Conservation (phyloP, 768 basidiomycete species). For the Tylopilus rubrobrunneus region DNA sequence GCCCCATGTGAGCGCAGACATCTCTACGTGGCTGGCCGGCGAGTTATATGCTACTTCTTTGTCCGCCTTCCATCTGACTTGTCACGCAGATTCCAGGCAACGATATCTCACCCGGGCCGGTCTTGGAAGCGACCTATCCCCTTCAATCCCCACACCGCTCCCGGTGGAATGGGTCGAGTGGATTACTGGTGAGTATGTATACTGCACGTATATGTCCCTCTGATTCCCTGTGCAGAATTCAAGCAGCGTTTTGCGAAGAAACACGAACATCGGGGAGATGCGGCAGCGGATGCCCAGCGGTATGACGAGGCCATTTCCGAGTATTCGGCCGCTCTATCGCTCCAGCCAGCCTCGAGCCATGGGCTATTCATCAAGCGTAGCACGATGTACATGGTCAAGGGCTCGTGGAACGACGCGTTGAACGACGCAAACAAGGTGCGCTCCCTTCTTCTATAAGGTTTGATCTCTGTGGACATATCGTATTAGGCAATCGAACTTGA, state of each 20-base stretch:
- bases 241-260: not conserved
- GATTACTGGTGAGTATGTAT: not conserved
- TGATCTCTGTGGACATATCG: not conserved
- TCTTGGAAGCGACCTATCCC: not conserved
- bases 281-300: not conserved
- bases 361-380: conserved; percentile 9
- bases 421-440: conserved; percentile 9
- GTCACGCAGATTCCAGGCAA: not conserved
- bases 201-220: too few relatives aligned
- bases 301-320: conserved; percentile 1
- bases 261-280: not conserved
- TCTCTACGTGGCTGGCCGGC: too few relatives aligned
- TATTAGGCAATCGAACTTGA: conserved; percentile 9
- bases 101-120: not conserved
- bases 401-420: conserved; percentile 1
- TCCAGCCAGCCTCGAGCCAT: conserved; percentile 2
- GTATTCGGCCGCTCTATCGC: conserved; percentile 5
- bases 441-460: not conserved
- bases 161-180: conserved; percentile 8
- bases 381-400: not conserved
- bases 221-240: not conserved
- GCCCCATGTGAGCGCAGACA: too few relatives aligned
- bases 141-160: not conserved
- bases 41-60: too few relatives aligned
- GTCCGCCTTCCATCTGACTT: not conserved